Evolutionary conservation across 2,329 filamentous ascomycete species (phyloP).

Genomic region (Didymella pomorum): DNA sequence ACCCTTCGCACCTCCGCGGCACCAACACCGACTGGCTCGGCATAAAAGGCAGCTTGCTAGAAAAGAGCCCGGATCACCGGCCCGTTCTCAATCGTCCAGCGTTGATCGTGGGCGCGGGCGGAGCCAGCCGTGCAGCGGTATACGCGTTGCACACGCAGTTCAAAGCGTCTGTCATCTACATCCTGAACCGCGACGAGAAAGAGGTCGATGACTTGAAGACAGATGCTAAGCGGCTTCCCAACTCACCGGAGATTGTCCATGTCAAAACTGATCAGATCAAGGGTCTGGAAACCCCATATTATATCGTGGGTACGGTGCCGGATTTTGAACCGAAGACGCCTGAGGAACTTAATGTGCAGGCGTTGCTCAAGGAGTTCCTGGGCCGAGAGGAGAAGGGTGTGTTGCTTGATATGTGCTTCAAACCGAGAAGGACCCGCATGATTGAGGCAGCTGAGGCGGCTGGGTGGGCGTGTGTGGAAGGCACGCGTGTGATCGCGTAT

Average conservation of each 20-base stretch:
- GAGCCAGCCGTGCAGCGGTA: constrained; percentile 15
- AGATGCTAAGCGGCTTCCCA: constrained; percentile 3
- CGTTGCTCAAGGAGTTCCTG: constrained; percentile 6
- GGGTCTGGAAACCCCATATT: constrained; percentile 6
- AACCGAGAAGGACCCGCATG: constrained; percentile 12
- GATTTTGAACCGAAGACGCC: constrained; percentile 8
- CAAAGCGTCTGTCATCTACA: constrained; percentile 12
- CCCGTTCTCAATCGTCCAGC: constrained; percentile 3
- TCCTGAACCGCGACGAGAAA: constrained; percentile 12
- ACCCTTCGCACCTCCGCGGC: constrained; percentile 5
- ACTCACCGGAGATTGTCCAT: background rate
- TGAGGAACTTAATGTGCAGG: constrained; percentile 8
- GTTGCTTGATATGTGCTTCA: constrained; percentile 19
- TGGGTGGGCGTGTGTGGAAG: constrained; percentile 11
- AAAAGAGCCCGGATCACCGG: constrained; percentile 6
- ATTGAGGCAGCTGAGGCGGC: constrained; percentile 10
- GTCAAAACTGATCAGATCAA: background rate
- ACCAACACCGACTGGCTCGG: constrained; percentile 18
- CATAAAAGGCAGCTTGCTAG: constrained; percentile 14
- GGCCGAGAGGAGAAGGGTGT: constrained; percentile 5
- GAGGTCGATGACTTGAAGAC: constrained; percentile 8
- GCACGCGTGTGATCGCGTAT: constrained; percentile 15
- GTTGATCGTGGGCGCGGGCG: constrained; percentile 16
- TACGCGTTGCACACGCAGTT: constrained; percentile 14
- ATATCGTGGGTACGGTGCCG: background rate